phyloP scores from a whole-genome alignment of 192 early-diverging fungal genomes.

The Phycomyces nitens region DNA sequence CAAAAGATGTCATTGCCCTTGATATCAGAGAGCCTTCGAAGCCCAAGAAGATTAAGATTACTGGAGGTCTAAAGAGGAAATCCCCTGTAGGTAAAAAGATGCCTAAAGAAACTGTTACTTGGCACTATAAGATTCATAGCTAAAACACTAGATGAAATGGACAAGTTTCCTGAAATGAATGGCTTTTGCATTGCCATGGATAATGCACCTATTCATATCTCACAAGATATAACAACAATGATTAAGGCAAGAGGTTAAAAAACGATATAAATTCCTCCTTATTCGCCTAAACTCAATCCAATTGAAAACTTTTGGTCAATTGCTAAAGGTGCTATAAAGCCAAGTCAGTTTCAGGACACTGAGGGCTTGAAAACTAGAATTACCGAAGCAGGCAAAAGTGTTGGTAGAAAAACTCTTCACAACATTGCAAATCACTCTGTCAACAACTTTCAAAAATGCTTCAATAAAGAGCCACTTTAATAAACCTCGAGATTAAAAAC shows the following conservation, averaged over 20 bases:
- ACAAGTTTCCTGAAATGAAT: slow-evolving; percentile 18
- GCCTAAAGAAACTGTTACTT: slow-evolving; percentile 4
- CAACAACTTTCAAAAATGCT: slow-evolving; percentile 10
- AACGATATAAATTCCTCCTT: slow-evolving; percentile 1
- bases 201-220: slow-evolving; percentile 16
- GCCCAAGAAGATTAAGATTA: slow-evolving; percentile 4
- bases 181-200: slow-evolving; percentile 22
- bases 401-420: slow-evolving; percentile 6
- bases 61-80: neutral
- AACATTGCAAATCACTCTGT: slow-evolving; percentile 3
- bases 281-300: neutral
- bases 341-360: neutral
- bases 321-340: neutral
- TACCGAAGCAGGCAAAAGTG: slow-evolving; percentile 3
- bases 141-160: slow-evolving; percentile 12
- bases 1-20: slow-evolving; percentile 6
- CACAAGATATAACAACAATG: neutral
- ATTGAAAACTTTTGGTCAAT: neutral
- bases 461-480: slow-evolving; percentile 2
- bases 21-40: slow-evolving; percentile 10
- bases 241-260: slow-evolving; percentile 4
- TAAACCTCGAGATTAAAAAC: slow-evolving; percentile 5
- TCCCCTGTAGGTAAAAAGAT: no score
- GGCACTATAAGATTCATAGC: slow-evolving; percentile 6
- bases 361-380: slow-evolving; percentile 12